These are phyloP conservation scores for Carex pumila DNA, from an alignment of 176 grass and related monocot genomes.

Conservation along the genomic window DNA sequence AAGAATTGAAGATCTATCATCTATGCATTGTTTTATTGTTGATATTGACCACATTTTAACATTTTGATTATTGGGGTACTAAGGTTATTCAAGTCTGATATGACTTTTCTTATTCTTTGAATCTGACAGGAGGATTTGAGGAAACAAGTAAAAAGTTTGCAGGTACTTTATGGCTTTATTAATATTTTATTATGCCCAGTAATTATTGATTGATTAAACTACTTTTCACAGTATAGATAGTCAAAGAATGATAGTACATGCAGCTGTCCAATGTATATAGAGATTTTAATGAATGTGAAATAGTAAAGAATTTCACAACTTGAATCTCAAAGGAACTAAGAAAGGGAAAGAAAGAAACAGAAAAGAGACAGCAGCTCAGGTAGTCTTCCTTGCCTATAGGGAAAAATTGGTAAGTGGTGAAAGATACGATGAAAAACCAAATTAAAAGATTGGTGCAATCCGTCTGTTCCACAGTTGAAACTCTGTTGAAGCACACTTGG, in stretches of 20 bases:
- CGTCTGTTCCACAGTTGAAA: not conserved
- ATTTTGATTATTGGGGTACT: not conserved
- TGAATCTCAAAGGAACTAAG: not conserved
- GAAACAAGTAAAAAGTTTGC: conserved; percentile 9
- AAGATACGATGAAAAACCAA: not conserved
- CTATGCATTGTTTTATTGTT: not conserved
- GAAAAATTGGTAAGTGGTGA: not conserved
- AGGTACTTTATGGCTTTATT: not conserved
- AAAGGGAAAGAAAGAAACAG: not conserved
- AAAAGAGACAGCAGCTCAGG: not conserved
- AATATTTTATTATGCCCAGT: not conserved
- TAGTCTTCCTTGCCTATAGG: not conserved
- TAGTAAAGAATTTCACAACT: not conserved
- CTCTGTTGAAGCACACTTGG: no score
- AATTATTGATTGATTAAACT: not conserved
- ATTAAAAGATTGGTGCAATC: not conserved
- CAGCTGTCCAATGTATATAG: not conserved
- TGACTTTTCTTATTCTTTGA: conserved; percentile 2
- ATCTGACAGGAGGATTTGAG: conserved; percentile 19
- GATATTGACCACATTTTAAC: not conserved
- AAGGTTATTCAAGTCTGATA: not conserved
- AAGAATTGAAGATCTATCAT: not conserved
- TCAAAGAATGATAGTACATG: not conserved
- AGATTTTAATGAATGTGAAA: not conserved
- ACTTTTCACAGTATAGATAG: not conserved